Conservation (phyloP, 306 rosid species). For the Quercus berberidifolia region DNA sequence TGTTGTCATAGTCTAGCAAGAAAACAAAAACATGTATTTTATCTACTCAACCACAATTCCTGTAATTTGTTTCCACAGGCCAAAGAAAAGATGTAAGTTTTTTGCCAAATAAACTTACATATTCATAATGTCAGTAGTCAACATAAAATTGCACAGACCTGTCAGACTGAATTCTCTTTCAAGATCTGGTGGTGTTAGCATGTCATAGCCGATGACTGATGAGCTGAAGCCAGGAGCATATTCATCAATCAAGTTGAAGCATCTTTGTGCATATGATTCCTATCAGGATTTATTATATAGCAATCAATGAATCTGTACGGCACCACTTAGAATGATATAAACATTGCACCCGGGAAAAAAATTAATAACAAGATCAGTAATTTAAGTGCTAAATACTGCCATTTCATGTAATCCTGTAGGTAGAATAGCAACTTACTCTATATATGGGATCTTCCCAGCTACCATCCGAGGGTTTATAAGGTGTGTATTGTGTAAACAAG, state of each 20-base stretch:
- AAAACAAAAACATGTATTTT: not conserved
- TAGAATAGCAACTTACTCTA: conserved; percentile 49
- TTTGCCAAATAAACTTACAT: not conserved
- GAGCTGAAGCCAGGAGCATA: conserved; percentile 90
- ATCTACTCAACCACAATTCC: not conserved
- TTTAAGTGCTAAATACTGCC: not conserved
- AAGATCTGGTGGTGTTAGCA: conserved; percentile 98
- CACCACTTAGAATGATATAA: not conserved
- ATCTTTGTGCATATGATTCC: conserved; percentile 69
- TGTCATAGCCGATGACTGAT: conserved; percentile 73
- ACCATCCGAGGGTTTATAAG: conserved; percentile 77
- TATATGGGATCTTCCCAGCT: conserved; percentile 72
- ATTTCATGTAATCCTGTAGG: not conserved
- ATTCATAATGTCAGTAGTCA: not conserved
- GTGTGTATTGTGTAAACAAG: conserved; percentile 85
- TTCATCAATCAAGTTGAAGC: conserved; percentile 77
- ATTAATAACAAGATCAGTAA: not conserved
- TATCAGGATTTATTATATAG: conserved; percentile 10
- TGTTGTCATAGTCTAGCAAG: not conserved
- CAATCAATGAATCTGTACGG: not conserved
- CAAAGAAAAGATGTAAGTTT: not conserved
- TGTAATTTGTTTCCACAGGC: not conserved
- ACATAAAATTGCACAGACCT: conserved; percentile 25
- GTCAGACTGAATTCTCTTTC: conserved; percentile 89
- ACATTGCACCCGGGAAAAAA: not conserved